Percentiles rank a stretch among this genome's conserved stretches.
phyloP scores from a whole-genome alignment of 495 filamentous ascomycete genomes.

The Trichoderma asperelloides region DNA sequence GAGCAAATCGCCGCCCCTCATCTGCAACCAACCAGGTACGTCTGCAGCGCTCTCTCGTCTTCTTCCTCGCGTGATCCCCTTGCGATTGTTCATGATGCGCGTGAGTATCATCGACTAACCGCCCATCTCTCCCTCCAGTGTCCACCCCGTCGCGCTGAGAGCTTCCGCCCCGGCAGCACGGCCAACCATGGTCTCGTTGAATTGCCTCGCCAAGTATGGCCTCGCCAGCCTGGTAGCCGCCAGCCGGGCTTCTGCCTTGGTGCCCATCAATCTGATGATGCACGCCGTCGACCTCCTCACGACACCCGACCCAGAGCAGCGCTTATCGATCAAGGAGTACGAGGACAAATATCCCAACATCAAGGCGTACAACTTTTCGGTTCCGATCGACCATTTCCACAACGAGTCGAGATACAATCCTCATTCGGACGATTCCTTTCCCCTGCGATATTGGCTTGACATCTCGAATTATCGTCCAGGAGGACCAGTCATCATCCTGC shows the following conservation, averaged over 20 bases:
- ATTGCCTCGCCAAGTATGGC: neutral
- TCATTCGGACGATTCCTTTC: conserved; percentile 50
- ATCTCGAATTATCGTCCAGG: conserved; percentile 54
- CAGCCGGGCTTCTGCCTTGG: neutral
- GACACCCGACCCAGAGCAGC: neutral
- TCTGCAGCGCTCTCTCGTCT: neutral
- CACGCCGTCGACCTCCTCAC: neutral
- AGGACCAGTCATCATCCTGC: conserved; percentile 63
- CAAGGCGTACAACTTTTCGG: conserved; percentile 46
- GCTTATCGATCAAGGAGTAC: neutral
- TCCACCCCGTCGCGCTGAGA: neutral
- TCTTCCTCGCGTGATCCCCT: neutral
- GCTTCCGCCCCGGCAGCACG: neutral
- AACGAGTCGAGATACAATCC: conserved; percentile 61
- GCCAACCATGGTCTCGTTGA: neutral
- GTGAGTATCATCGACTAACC: neutral
- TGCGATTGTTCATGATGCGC: neutral
- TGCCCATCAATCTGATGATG: neutral
- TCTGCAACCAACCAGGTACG: neutral
- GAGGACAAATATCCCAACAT: neutral
- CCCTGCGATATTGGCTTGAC: conserved; percentile 68
- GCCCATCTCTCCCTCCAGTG: neutral
- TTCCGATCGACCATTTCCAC: conserved; percentile 68
- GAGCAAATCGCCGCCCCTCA: neutral
- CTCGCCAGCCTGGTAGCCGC: neutral